These are phyloP conservation scores for Phalaenopsis hybrid DNA, from an alignment of 116 monocot genomes.

Conservation along the genomic window DNA sequence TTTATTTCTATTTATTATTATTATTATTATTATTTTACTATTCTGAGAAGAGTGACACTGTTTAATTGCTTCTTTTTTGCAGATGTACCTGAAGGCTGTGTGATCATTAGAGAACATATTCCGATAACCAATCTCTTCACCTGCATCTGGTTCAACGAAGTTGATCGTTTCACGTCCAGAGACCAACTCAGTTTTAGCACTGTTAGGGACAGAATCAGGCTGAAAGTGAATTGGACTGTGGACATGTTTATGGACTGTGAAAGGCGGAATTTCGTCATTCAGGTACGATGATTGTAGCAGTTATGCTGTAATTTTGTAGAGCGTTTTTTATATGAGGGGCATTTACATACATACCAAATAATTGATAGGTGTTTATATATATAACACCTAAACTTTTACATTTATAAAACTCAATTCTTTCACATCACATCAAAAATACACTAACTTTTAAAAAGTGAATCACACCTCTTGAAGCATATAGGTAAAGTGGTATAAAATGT, in stretches of 20 bases:
- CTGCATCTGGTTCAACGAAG: constrained; percentile 98
- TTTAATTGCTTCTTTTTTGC: constrained; percentile 8
- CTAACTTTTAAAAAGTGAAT: too few relatives aligned
- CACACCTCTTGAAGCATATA: too few relatives aligned
- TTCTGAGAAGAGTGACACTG: too few relatives aligned
- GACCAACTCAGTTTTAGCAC: constrained; percentile 90
- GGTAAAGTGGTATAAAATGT: too few relatives aligned
- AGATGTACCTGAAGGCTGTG: constrained; percentile 99
- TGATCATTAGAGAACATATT: constrained; percentile 83
- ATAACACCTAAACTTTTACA: too few relatives aligned
- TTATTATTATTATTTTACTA: too few relatives aligned
- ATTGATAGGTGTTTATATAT: too few relatives aligned
- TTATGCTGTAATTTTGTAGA: neutral
- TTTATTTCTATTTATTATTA: too few relatives aligned
- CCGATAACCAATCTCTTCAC: constrained; percentile 90
- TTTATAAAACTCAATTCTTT: too few relatives aligned
- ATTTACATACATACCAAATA: too few relatives aligned
- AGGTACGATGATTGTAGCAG: constrained; percentile 32
- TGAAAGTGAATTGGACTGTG: constrained; percentile 58
- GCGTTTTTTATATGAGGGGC: neutral
- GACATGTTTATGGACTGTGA: constrained; percentile 96
- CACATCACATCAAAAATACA: too few relatives aligned
- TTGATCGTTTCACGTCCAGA: constrained; percentile 93
- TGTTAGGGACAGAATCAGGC: constrained; percentile 72
- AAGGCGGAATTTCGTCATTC: constrained; percentile 89